Percentiles rank a stretch among this genome's conserved stretches.
phyloP scores from a whole-genome alignment of 2,329 filamentous ascomycete genomes.

The Pseudogymnoascus sp. region DNA sequence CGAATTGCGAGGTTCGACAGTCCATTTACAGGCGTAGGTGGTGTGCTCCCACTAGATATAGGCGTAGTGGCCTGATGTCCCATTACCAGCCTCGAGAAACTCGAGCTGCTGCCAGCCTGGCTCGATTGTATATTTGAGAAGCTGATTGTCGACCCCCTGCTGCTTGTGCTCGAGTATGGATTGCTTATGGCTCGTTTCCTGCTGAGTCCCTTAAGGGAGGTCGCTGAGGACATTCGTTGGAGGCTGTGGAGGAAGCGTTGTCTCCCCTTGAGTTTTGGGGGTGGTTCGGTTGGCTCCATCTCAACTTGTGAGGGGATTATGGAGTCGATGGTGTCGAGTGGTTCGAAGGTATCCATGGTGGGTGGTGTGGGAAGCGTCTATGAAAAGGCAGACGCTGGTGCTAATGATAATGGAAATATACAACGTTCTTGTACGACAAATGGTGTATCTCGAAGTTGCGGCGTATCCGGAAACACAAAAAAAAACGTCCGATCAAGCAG shows the following conservation, averaged over 20 bases:
- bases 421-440: background rate
- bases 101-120: slow-evolving; percentile 22
- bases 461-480: background rate
- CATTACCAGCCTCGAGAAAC: slow-evolving; percentile 19
- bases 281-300: slow-evolving; percentile 17
- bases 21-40: slow-evolving; percentile 7
- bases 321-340: background rate
- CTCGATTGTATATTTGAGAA: slow-evolving; percentile 22
- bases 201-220: slow-evolving; percentile 24
- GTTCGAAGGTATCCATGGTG: background rate
- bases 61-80: slow-evolving; percentile 25
- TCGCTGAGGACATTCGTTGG: slow-evolving; percentile 29
- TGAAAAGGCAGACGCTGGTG: background rate
- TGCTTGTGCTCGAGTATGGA: slow-evolving; percentile 24
- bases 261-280: slow-evolving; percentile 24
- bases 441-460: background rate
- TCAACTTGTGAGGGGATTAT: background rate
- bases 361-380: background rate
- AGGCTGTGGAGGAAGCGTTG: slow-evolving; percentile 25
- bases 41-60: slow-evolving; percentile 22
- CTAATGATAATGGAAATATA: background rate
- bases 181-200: slow-evolving; percentile 24
- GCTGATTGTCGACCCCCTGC: slow-evolving; percentile 24
- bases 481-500: background rate
- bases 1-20: slow-evolving; percentile 2